Evolutionary conservation across 2,329 filamentous ascomycete genomes (phyloP), one percentile per base, ranked within the genome.

Genomic region (Pyricularia pennisetigena): DNA sequence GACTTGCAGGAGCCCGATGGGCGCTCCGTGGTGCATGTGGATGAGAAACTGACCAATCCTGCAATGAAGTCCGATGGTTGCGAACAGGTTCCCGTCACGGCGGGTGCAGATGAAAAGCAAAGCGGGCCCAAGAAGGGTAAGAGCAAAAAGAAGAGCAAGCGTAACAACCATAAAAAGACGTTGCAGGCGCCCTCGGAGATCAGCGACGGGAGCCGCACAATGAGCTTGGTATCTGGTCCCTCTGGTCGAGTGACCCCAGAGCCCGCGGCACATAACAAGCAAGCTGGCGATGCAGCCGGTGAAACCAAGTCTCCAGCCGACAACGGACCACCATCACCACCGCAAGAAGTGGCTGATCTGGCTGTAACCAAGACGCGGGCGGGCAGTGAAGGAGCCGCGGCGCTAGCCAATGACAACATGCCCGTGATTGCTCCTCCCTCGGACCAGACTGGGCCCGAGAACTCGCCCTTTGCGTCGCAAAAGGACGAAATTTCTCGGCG

Each of bases 141-240:
- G n/a, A 68, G 62, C 23, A 71, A 69, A 23, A 69, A 67, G 5
- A 70, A 71, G 30, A 35, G 20, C 16, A 29, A 49, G 9, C 14
- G 35, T 7, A 26, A 12, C 26, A 16, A n/a, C 26, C 29, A 24
- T 8, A 66, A 66, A 16, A 66, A 66, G 41, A 10, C 26, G 2
- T 28, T n/a, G 1, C n/a, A 14, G 10, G 64, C 5, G 16, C 49
- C 14, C 6, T n/a, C 20, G n/a, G 64, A 57, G 32, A 28, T 16
- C 24, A 66, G n/a, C 8, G 41, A 49, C 35, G 65, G 29, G 23
- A 66, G 65, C 65, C 65, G 65, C 24, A 20, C 41, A 35, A 29
- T 29, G 32, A 66, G 64, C 64, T 32, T 49, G 35, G 64, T 26
- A 12, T 26, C 65, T 29, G 54, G 23, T 23, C 54, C 65, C 9